Base-by-base conservation (phyloP, 2,329 filamentous ascomycete genomes). In the Ceratocystis smalleyi region DNA sequence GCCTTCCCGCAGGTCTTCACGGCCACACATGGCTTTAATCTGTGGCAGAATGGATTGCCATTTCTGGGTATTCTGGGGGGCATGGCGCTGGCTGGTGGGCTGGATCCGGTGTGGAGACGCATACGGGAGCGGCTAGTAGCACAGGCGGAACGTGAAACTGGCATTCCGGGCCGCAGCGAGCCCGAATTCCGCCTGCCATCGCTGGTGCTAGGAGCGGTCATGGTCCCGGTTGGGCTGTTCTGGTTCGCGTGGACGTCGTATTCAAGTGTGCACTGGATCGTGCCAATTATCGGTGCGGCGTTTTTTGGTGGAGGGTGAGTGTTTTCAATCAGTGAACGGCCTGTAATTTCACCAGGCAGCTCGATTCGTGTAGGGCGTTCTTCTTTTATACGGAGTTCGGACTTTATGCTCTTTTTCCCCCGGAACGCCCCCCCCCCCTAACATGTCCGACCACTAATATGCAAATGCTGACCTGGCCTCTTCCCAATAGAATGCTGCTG, bases 231-330 rank as follows among this genome's bases (percentile, higher is more conserved):
- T 64, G 89, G 89, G 5, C 75, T 97, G 17, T 95, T 96, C 73
- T 87, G 89, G 75, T 96, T 96, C 74, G 90, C 84, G 7, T 96
- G 90, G 88, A 91, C 88, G 3, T 87, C 87, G 15, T 91, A 85
- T 72, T 74, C 84, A 1, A 80, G 74, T 69, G 81, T 96, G 60
- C 86, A 89, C 74, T 92, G 85, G 85, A 87, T 89, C 67, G 79
- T 85, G 57, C 86, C 87, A 30, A 85, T 90, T 68, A 85, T 91
- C 74, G 88, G 85, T 22, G 87, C 84, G 32, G 79, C 73, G 51
- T 76, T 91, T 55, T 91, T 91, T 75, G 87, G 85, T 65, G 77
- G 79, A 72, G 88, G 82, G 83, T 87, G 77, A 77, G 84, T 79
- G 64, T 49, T 67, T 40, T 40, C 49, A 24, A 54, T 27, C 10